Conservation (phyloP, 805 yeast genomes). For the Nakazawaea laoshanensis region DNA sequence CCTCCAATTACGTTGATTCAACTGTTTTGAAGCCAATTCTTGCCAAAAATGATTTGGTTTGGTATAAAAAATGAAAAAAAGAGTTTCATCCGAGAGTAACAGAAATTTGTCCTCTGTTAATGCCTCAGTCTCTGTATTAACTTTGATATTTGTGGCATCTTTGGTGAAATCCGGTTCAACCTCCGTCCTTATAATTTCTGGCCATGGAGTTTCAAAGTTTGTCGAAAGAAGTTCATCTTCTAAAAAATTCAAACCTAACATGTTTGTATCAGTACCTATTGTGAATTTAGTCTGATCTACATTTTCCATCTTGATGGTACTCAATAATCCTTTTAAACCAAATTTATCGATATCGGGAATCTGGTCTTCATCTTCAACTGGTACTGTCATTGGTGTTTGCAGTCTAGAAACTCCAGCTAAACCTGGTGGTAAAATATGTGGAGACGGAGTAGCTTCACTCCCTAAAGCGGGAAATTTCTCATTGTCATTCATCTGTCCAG, state of each 20-base stretch:
- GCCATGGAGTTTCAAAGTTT: conserved; percentile 89
- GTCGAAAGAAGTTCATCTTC: conserved; percentile 37
- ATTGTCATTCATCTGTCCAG: too few relatives aligned
- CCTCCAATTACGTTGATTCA: conserved; percentile 91
- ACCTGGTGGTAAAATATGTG: conserved; percentile 12
- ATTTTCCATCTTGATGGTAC: conserved; percentile 54
- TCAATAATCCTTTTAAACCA: conserved; percentile 59
- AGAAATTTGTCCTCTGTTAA: conserved; percentile 21
- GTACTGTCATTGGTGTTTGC: conserved; percentile 4
- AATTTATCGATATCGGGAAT: conserved; percentile 45
- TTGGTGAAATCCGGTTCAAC: conserved; percentile 69
- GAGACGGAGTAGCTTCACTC: conserved; percentile 16
- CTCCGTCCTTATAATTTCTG: conserved; percentile 81
- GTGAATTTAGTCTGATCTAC: conserved; percentile 59
- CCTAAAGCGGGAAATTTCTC: conserved; percentile 22
- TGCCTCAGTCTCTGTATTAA: conserved; percentile 37
- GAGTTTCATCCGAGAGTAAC: conserved; percentile 79
- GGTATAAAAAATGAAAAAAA: conserved; percentile 88
- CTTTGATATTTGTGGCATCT: conserved; percentile 19
- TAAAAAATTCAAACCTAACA: conserved; percentile 55
- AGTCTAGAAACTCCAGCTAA: conserved; percentile 7
- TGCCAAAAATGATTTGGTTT: conserved; percentile 90
- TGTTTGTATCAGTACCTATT: conserved; percentile 65
- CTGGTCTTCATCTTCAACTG: conserved; percentile 13
- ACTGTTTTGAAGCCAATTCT: conserved; percentile 87